Evolutionary conservation across 441 rosid genomes (phyloP).

Genomic region (Pelargonium fulgidum): DNA sequence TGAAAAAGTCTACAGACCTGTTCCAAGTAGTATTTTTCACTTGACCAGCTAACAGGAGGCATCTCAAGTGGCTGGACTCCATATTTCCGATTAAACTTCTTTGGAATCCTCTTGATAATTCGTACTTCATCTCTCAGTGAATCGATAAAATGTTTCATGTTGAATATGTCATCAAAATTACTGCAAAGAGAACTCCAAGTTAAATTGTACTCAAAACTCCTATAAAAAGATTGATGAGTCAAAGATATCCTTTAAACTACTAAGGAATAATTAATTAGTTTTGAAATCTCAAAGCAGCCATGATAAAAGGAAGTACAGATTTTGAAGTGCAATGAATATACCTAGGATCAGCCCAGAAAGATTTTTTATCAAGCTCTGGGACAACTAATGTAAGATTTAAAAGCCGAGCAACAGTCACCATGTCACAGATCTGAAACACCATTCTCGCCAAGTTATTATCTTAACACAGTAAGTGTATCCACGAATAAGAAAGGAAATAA

Average conservation of each 20-base stretch:
- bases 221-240: neutral
- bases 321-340: conserved; percentile 22
- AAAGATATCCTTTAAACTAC: neutral
- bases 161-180: conserved; percentile 91
- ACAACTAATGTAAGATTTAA: conserved; percentile 91
- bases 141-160: conserved; percentile 79
- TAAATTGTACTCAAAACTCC: neutral
- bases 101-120: conserved; percentile 76
- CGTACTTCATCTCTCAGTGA: conserved; percentile 92
- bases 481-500: conserved; percentile 14
- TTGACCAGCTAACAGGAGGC: conserved; percentile 99
- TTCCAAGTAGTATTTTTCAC: conserved; percentile 74
- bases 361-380: conserved; percentile 91
- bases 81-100: conserved; percentile 52
- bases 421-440: conserved; percentile 77
- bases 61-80: conserved; percentile 56
- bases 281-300: conserved; percentile 21
- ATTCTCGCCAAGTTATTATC: conserved; percentile 19
- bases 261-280: neutral
- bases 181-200: conserved; percentile 41
- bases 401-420: conserved; percentile 85
- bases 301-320: conserved; percentile 1
- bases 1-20: conserved; percentile 44
- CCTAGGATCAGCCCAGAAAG: conserved; percentile 99
- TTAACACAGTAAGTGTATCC: conserved; percentile 6